Base-by-base conservation (phyloP, 805 yeast genomes). In the Barnettozyma pratensis region DNA sequence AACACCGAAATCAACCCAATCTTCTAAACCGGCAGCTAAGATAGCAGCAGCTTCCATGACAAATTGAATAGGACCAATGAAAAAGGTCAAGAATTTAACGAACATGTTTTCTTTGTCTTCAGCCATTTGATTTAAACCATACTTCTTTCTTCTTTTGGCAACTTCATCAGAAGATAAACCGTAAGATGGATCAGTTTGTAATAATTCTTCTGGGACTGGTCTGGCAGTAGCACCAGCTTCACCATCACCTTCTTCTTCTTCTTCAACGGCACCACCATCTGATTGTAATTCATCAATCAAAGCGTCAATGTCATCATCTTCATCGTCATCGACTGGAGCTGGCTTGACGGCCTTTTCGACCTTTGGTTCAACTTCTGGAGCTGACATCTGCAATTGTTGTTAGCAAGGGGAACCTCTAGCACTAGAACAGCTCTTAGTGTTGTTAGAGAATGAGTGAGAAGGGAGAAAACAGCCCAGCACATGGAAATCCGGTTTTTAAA, bases 1-100 rank as follows among this genome's bases (percentile, higher is more conserved):
- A 70, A 90, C 97, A 82, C 97, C 97, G 78, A 90, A 90, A 81
- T 90, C 97, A 67, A 90, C 96, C 97, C 97, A 90, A 77, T 91
- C 97, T 76, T 88, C 88, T 64, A 88, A 79, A 83, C 96, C 96
- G 58, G 96, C 96, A 67, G 96, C 96, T 71, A 88, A 76, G 57
- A 88, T 80, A 62, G 96, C 96, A 65, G 96, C 96, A 66, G 92
- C 95, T 76, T 88, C 96, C 96, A 88, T 88, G 67, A 88, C 96
- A 83, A 89, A 88, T 76, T 89, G 96, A 70, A 88, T 88, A 60
- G 96, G 96, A 75, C 96, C 96, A 58, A 88, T 85, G 72, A 88
- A 88, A 80, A 87, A 88, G 85, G 80, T 79, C 64, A 84, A 65
- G 70, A 89, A 87, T 78, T 88, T 88, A 59, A 87, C 73, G 53